Base-by-base conservation (phyloP, 805 yeast genomes). In the Jamesozyma rosinii region DNA sequence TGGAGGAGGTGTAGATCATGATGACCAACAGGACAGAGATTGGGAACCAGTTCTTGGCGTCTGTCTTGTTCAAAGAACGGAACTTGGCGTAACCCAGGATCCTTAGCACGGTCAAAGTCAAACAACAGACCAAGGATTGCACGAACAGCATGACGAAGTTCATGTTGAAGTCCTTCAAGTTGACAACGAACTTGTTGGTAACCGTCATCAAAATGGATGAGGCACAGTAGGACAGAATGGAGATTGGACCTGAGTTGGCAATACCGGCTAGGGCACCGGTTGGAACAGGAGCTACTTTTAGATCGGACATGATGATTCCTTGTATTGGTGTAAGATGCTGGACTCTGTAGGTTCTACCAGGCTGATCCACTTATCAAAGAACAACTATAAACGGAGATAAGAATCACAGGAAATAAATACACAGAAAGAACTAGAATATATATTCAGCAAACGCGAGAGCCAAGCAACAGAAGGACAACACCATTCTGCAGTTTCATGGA, bases 141-240 rank as follows among this genome's bases (percentile, higher is more conserved):
- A 88, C 80, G 35, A 95, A 94, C 63, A 92, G 71, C 59, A 90
- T 73, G 57, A 92, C 80, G 61, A 88, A 88, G 72, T 88, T 88
- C 76, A 92, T 76, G 66, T 79, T 79, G 66, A 79, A 79, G 63
- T 81, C 74, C 63, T 83, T 78, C 24, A 74, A 68, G 53, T 71
- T 73, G 46, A 92, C 83, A 46, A 92, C 97, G 61, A 81, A 90
- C 69, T 92, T 92, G 75, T 92, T 92, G 47, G 97, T 89, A 49
- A 89, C 88, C 26, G 98, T 92, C 98, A 92, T 92, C 63, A 92
- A 70, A 53, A 92, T 92, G 20, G 98, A 92, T 19, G 98, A 85
- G 43, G 75, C 72, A 74, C 99, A 92, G 77, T 92, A 92, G 31
- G 83, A 75, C 46, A 81, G 60, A 55, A 85, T 84, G 40, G 95